A percentile compares a stretch with the other conserved stretches of the same genome.
Conservation (phyloP, 306 rosid species). For the Oxytropis ochrocephala region DNA sequence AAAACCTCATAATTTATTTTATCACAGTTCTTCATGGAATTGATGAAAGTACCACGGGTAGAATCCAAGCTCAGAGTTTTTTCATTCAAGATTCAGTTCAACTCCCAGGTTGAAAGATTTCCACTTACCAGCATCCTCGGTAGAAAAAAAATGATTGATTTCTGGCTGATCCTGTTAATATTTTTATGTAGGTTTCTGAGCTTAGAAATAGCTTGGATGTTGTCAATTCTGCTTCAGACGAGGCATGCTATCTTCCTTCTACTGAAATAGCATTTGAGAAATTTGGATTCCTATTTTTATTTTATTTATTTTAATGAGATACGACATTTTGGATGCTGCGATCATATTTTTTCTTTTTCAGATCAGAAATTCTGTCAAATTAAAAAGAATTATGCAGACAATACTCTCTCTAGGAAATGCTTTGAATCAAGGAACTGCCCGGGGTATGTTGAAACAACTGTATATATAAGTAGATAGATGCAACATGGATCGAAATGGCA, state of each 20-base stretch:
- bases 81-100: conserved; percentile 79
- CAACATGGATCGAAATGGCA: neutral
- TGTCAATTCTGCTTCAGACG: conserved; percentile 72
- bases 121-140: neutral
- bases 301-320: neutral
- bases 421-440: conserved; percentile 89
- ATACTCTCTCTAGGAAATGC: conserved; percentile 96
- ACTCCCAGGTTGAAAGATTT: conserved; percentile 58
- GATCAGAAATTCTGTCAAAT: conserved; percentile 73
- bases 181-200: conserved; percentile 68
- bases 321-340: conserved; percentile 13
- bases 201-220: conserved; percentile 61
- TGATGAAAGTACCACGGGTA: conserved; percentile 84
- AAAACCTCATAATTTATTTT: conserved; percentile 10
- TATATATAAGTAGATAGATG: conserved; percentile 7
- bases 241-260: conserved; percentile 47
- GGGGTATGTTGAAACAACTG: conserved; percentile 58
- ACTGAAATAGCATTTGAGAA: conserved; percentile 15
- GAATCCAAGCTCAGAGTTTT: conserved; percentile 88
- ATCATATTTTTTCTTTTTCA: conserved; percentile 35
- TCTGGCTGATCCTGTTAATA: conserved; percentile 13
- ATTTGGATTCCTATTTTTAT: neutral
- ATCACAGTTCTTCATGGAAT: conserved; percentile 65
- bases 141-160: neutral
- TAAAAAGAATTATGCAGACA: conserved; percentile 94